These are phyloP conservation scores for Primulina tabacum DNA, from an alignment of 257 asterid genomes.

Conservation along the genomic window DNA sequence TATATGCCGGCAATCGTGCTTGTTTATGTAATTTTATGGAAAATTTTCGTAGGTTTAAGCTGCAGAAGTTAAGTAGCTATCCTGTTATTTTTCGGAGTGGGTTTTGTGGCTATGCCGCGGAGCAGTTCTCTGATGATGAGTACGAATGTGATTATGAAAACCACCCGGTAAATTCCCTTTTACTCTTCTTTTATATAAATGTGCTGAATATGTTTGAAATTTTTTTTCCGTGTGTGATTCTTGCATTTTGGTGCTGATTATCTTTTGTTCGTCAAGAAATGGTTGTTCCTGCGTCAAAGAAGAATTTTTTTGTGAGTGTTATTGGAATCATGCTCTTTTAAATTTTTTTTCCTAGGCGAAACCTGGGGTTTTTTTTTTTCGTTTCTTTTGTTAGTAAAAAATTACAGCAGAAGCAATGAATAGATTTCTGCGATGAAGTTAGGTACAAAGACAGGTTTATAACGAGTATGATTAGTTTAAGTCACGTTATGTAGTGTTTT, in stretches of 20 bases:
- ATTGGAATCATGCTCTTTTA: conserved; percentile 1
- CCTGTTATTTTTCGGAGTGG: conserved; percentile 32
- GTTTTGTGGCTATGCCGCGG: conserved; percentile 57
- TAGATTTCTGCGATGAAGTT: neutral
- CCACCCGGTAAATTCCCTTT: conserved; percentile 52
- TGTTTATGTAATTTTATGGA: conserved; percentile 10
- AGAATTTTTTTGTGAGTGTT: neutral
- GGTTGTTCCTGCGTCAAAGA: neutral
- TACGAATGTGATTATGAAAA: conserved; percentile 89
- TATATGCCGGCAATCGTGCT: conserved; percentile 8
- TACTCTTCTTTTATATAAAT: neutral
- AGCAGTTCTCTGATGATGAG: conserved; percentile 95
- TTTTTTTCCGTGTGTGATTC: conserved; percentile 19
- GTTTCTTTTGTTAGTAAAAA: neutral
- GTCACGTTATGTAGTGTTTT: neutral
- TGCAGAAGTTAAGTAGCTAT: conserved; percentile 23
- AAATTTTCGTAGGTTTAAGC: conserved; percentile 25
- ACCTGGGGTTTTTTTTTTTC: neutral
- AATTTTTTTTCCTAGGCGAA: conserved; percentile 8
- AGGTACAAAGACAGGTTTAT: neutral
- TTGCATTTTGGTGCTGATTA: conserved; percentile 13
- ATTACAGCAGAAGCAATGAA: conserved; percentile 1
- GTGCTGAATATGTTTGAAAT: conserved; percentile 23
- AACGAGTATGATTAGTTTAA: neutral
- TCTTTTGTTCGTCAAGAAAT: conserved; percentile 1